Evolutionary conservation across 139 green algal genomes (phyloP).

Genomic region (Coelastrella sp.): DNA sequence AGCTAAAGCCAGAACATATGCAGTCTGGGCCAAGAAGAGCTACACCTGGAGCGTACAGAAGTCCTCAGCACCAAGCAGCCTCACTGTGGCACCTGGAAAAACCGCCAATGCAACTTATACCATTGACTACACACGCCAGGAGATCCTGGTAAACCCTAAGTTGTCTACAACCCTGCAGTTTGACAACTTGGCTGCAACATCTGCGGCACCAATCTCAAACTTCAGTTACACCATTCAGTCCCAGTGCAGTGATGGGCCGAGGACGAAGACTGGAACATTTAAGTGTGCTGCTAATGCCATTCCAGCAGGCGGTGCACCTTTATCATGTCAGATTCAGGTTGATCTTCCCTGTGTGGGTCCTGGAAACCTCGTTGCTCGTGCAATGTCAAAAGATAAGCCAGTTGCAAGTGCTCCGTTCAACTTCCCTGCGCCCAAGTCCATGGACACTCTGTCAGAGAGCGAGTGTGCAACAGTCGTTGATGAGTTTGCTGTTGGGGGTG

Average conservation of each 20-base stretch:
- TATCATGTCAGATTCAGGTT: conserved; percentile 7
- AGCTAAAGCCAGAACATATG: conserved; percentile 24
- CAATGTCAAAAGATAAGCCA: background rate
- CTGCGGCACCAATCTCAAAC: background rate
- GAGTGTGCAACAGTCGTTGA: conserved; percentile 35
- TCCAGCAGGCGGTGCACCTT: conserved; percentile 21
- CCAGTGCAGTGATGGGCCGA: background rate
- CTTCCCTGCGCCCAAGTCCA: conserved; percentile 29
- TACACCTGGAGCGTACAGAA: conserved; percentile 37
- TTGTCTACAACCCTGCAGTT: conserved; percentile 25
- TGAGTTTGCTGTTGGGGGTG: background rate
- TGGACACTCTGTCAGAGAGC: background rate
- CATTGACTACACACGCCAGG: conserved; percentile 27
- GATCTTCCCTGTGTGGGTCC: conserved; percentile 9
- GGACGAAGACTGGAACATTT: conserved; percentile 14
- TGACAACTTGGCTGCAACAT: background rate
- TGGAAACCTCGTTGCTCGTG: background rate
- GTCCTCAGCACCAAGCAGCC: background rate
- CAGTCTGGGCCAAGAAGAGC: conserved; percentile 39
- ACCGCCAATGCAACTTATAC: conserved; percentile 19
- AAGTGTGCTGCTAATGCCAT: conserved; percentile 16
- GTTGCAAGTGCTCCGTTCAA: conserved; percentile 3
- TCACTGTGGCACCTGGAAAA: background rate
- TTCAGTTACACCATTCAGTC: conserved; percentile 7
- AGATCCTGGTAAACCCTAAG: background rate